Evolutionary conservation across 2,329 filamentous ascomycete genomes (phyloP).

Genomic region (Fusarium hainanense): DNA sequence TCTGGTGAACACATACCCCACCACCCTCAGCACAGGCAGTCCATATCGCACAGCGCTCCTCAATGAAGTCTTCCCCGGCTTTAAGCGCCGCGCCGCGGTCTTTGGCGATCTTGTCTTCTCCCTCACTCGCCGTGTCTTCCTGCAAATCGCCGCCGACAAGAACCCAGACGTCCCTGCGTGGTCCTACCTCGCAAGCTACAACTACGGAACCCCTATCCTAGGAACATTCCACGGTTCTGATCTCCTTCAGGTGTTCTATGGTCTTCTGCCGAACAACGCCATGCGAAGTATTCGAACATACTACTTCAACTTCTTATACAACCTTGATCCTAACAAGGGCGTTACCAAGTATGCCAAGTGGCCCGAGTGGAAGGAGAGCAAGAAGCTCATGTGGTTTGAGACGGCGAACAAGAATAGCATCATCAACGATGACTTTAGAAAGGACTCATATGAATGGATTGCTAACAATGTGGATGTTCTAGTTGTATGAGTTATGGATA

Average conservation of each 20-base stretch:
- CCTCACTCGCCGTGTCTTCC: conserved; percentile 73
- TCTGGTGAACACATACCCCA: conserved; percentile 72
- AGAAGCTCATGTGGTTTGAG: conserved; percentile 63
- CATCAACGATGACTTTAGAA: conserved; percentile 54
- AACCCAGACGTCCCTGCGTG: conserved; percentile 73
- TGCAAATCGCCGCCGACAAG: conserved; percentile 58
- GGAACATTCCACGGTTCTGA: conserved; percentile 82
- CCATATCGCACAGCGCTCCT: conserved; percentile 76
- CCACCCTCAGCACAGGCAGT: conserved; percentile 67
- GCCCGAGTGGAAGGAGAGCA: conserved; percentile 56
- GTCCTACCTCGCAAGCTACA: conserved; percentile 80
- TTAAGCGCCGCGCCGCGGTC: conserved; percentile 80
- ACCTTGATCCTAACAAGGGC: conserved; percentile 74
- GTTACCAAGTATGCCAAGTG: conserved; percentile 53
- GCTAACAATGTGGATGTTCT: conserved; percentile 40
- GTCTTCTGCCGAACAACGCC: conserved; percentile 71
- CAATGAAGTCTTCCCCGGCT: conserved; percentile 81
- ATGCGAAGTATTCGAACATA: conserved; percentile 71
- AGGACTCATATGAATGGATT: conserved; percentile 46
- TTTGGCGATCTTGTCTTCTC: conserved; percentile 82
- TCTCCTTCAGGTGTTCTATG: conserved; percentile 75
- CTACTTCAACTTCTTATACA: conserved; percentile 78
- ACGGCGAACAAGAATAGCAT: conserved; percentile 47
- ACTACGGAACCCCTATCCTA: conserved; percentile 75
- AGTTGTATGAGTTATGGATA: conserved; percentile 25